Evolutionary conservation across 2,329 filamentous ascomycete genomes (phyloP).

Genomic region (Colletotrichum sp.): DNA sequence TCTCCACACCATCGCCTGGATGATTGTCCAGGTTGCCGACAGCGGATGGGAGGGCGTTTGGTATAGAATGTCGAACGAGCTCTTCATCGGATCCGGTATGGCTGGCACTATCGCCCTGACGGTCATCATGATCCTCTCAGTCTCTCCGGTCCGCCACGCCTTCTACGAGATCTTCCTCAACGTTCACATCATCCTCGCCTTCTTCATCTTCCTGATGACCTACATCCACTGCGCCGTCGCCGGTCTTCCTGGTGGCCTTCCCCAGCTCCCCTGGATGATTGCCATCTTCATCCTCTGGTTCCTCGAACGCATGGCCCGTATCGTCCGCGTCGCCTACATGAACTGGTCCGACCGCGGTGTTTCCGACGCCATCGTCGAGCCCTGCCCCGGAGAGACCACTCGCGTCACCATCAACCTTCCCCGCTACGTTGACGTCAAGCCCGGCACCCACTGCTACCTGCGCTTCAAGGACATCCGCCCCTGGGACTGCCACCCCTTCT

Average conservation of each 20-base stretch:
- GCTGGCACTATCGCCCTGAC: conserved; percentile 66
- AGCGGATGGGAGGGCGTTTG: conserved; percentile 66
- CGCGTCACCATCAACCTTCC: conserved; percentile 75
- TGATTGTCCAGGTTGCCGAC: conserved; percentile 71
- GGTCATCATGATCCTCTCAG: conserved; percentile 71
- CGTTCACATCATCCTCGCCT: conserved; percentile 78
- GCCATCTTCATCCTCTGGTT: conserved; percentile 80
- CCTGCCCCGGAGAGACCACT: conserved; percentile 72
- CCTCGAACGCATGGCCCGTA: conserved; percentile 69
- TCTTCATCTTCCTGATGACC: conserved; percentile 71
- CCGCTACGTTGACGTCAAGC: conserved; percentile 67
- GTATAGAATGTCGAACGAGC: conserved; percentile 57
- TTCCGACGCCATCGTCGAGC: conserved; percentile 70
- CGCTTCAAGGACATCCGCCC: conserved; percentile 69
- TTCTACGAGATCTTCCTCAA: conserved; percentile 98
- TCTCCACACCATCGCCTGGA: conserved; percentile 76
- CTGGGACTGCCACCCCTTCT: conserved; percentile 82
- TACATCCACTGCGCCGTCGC: conserved; percentile 80
- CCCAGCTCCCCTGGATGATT: conserved; percentile 77
- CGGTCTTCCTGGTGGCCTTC: conserved; percentile 66
- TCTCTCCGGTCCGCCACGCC: conserved; percentile 85
- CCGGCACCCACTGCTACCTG: conserved; percentile 78
- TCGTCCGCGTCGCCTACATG: conserved; percentile 67
- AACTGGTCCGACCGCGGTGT: conserved; percentile 67
- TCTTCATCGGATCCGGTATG: conserved; percentile 71